Conservation (phyloP, 176 grass and related monocot genomes). For the Hordeum vulgare region MorexV3_pseudomolecules_assembly NC_058523.1:495056711-495057210, state of each 20-base stretch:
- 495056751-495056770: constrained; percentile 48
- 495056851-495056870: not conserved
- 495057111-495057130: too few species aligned
- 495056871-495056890: not conserved
- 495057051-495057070: too few species aligned
- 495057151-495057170: too few species aligned
- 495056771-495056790: constrained; percentile 26
- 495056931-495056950: not conserved
- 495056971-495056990: too few species aligned
- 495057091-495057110: too few species aligned
- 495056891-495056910: not conserved
- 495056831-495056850: constrained; percentile 33
- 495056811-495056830: constrained; percentile 25
- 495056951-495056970: not conserved
- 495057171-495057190: too few species aligned
- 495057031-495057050: too few species aligned
- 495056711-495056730: constrained; percentile 36
- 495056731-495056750: constrained; percentile 23
- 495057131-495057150: too few species aligned
- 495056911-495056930: constrained; percentile 25
- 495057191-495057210: too few species aligned
- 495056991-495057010: too few species aligned
- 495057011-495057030: too few species aligned
- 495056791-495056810: constrained; percentile 48
- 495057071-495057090: too few species aligned